Conservation (phyloP, 139 green algal genomes). For the Pleodorina starrii region DNA sequence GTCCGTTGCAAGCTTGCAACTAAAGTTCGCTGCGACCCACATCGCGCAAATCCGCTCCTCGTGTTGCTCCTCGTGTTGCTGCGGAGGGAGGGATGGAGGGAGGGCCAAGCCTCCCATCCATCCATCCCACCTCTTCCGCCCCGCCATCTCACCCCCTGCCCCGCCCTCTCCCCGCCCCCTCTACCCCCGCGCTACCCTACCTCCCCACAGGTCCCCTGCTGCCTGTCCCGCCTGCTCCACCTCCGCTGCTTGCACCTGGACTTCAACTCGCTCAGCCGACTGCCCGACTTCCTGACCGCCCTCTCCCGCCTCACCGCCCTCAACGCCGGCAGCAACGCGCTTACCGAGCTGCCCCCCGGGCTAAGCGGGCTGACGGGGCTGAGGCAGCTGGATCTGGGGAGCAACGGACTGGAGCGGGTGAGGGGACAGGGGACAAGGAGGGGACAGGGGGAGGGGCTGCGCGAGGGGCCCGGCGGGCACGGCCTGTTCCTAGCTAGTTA, state of each 20-base stretch:
- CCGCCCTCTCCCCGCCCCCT: neutral
- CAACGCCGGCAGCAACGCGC: slow-evolving; percentile 68
- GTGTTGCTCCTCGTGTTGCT: no score
- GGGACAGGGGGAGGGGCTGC: neutral
- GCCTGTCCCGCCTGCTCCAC: slow-evolving; percentile 23
- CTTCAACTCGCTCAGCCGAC: slow-evolving; percentile 55
- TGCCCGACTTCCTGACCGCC: slow-evolving; percentile 30
- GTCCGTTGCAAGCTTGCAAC: no score
- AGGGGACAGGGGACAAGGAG: neutral
- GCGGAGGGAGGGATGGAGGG: neutral
- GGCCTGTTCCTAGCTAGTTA: no score
- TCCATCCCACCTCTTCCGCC: neutral
- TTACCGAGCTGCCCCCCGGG: slow-evolving; percentile 63
- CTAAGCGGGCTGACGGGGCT: slow-evolving; percentile 50
- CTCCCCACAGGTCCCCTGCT: slow-evolving; percentile 17
- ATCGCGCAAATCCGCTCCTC: no score
- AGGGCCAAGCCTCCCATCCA: neutral
- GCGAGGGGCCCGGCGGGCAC: no score
- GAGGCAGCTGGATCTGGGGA: slow-evolving; percentile 42
- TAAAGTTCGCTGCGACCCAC: no score
- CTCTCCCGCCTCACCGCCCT: slow-evolving; percentile 54
- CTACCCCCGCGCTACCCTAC: no score
- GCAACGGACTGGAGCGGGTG: slow-evolving; percentile 69
- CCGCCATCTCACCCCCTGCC: neutral
- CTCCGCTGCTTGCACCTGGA: slow-evolving; percentile 71